Evolutionary conservation across 2,329 filamentous ascomycete species (phyloP), one percentile per base, ranked within the genome.

Genomic region (Fusarium chaquense): DNA sequence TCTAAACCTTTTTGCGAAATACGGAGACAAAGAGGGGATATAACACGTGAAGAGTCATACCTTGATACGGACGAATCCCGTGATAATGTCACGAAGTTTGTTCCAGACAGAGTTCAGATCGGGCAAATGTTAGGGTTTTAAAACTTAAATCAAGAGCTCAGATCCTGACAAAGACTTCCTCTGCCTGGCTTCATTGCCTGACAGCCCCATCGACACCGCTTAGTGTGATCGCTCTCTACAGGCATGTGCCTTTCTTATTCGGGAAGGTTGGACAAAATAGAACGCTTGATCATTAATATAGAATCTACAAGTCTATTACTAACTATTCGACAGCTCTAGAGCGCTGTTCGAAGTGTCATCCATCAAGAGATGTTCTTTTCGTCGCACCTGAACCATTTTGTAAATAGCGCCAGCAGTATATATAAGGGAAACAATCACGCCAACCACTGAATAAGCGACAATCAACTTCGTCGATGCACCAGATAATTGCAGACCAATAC

Each of bases 211-310:
- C 10, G 11, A 36, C 18, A 36, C 9, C 18, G 1, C 18, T n/a
- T 5, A 36, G 5, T 36, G 9, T 36, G 18, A 7, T 12, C 33
- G 33, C 3, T 18, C 33, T 35, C 16, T 4, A 8, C 35, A 9
- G 10, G 4, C 18, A 11, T 36, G 8, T n/a, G 11, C n/a, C 8
- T 11, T 13, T 40, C 3, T 7, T 13, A 13, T 4, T 18, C 13
- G 8, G 12, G 3, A 4, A 2, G 6, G n/a, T 3, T 15, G 20
- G 6, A 16, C 3, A 12, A 9, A 1, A 15, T 3, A 4, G 10
- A 41, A 20, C 12, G 11, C 13, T 41, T n/a, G 6, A 8, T 41
- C 38, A 22, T 22, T 13, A 40, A 22, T 41, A 13, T 16, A 16
- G 2, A 5, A 5, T 26, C 15, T 43, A 4, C 11, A 24, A 6